phyloP scores from a whole-genome alignment of 2,329 filamentous ascomycete species.

The Alternaria angustiovoidea region DNA sequence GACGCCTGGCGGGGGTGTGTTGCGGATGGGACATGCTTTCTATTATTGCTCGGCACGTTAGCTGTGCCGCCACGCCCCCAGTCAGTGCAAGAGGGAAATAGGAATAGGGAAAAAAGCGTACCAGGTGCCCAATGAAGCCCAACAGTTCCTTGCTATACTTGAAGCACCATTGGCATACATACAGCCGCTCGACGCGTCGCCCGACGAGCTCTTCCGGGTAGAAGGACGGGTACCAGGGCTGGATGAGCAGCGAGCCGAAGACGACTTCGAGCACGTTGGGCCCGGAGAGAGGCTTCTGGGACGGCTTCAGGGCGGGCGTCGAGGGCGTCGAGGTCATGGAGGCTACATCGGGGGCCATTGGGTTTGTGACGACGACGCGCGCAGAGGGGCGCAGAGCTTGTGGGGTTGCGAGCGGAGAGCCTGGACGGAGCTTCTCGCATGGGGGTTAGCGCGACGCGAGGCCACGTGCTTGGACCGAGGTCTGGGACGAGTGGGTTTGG shows the following conservation, averaged over 20 bases:
- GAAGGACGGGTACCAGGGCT: constrained; percentile 92
- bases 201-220: constrained; percentile 73
- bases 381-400: constrained; percentile 8
- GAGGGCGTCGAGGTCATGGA: constrained; percentile 27
- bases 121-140: constrained; percentile 57
- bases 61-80: background rate
- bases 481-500: background rate
- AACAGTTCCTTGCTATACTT: constrained; percentile 75
- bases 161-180: constrained; percentile 93
- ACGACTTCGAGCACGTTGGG: constrained; percentile 89
- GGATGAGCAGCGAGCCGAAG: constrained; percentile 82
- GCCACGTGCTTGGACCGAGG: background rate
- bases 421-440: background rate
- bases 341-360: constrained; percentile 36
- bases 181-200: constrained; percentile 64
- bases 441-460: background rate
- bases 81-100: fast-evolving
- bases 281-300: constrained; percentile 53
- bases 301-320: constrained; percentile 17
- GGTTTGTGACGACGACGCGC: constrained; percentile 5
- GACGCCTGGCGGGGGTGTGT: constrained; percentile 66
- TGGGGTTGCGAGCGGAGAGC: constrained; percentile 6
- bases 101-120: background rate
- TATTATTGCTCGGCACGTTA: constrained; percentile 20
- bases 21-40: constrained; percentile 55